Base-by-base conservation (phyloP, 768 basidiomycete species). In the Omphalotus guepiniiformis region DNA sequence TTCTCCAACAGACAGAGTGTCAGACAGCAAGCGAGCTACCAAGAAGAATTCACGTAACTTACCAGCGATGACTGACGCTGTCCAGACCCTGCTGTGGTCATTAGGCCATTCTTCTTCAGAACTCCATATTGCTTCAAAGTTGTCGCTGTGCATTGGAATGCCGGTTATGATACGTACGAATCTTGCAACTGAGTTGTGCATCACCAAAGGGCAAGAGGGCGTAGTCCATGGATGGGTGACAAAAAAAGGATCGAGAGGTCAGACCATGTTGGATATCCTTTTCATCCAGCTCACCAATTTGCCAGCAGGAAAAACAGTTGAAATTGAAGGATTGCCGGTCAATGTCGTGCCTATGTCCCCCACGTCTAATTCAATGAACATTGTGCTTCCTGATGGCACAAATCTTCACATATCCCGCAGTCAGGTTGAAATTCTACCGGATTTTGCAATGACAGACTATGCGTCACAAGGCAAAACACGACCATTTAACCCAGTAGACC, bases 401-500 rank as follows among this genome's bases (percentile, higher is more conserved):
- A 7, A 5, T 18, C 39, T 40, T 23, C 12, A 6, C 26, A 18
- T 40, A 8, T 8, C 6, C 7, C 7, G 39, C 12, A 25, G 26
- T 36, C 63, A 65, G 40, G 62, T 63, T 8, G 44, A 50, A 18
- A 53, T 64, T 5, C 35, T 58, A 11, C 51, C 51, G 1, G 60
- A 62, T 47, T 64, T 58, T 54, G 52, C 54, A 7, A 63, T 65
- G 55, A 64, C 60, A n/a, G 62, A 60, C 32, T 60, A 64, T 55
- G 54, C 55, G 3, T 48, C 53, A 16, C 64, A 65, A 52, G 61
- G 61, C 1, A 63, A 58, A 37, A 63, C 58, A 7, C 30, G 63
- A 9, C 11, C n/a, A 2, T 42, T 8, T 3, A 71, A 70, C 53
- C 51, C 63, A 2, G 62, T 65, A 1, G 53, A 69, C 51, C 29